Evolutionary conservation across 768 basidiomycete species (phyloP), one percentile per base, ranked within the genome.

Genomic region (Lenzites betulinus): DNA sequence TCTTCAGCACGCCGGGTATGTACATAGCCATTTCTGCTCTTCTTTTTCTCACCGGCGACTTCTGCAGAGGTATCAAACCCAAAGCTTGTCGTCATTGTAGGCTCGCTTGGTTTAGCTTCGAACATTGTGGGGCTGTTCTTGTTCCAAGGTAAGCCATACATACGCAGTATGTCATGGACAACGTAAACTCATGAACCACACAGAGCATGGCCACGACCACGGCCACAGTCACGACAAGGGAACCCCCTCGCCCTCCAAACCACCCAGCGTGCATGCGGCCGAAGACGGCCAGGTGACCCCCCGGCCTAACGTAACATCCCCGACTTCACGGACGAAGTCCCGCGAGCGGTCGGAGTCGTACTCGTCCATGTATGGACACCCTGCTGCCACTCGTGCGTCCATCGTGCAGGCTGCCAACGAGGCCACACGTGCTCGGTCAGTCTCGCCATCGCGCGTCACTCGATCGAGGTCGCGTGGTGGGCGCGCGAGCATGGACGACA

Each of bases 91-190:
- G 92, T 98, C 9, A 75, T 95, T 22, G 97, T 99, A 25, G 97
- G 97, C 7, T 84, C 84, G 25, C 79, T 94, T 13, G 97, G 97
- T 36, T 77, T 99, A 13, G 84, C 89, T 0, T 97, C 94, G 25
- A 99, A 99, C 69, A 81, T 98, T 26, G 82, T 98, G 47, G 97
- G 97, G 9, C 75, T 99, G 36, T 91, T 96, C 79, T 77, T 99
- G 50, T 98, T 98, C 81, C 95, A 95, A 68, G 97, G 95, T 92
- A 65, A 64, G 85, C 66, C 35, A 35, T 54, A 1, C n/a, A 15
- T 41, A 1, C 18, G 33, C 18, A 13, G 25, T n/a, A 33, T 11
- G 30, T 12, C 28, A 59, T 60, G 12, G 56, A 44, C 47, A 59
- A 30, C 59, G 13, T 51, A 2, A 42, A 42, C 53, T 67, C 26